Evolutionary conservation across 441 rosid genomes (phyloP), one percentile per base, ranked within the genome.

Genomic region (Euphorbia celastroides): DNA sequence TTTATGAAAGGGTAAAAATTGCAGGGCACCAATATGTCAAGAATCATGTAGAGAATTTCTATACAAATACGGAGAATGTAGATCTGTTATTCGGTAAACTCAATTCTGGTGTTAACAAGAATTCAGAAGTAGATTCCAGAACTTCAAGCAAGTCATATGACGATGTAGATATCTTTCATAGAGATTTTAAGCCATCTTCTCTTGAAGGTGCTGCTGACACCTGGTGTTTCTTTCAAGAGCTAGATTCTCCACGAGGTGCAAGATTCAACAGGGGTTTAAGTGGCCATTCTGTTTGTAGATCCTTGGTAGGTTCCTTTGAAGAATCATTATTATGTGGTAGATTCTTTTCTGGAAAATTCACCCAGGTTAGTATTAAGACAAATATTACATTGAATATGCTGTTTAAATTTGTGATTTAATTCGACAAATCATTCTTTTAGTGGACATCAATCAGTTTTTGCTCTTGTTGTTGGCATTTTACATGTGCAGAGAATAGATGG

Each of bases 221-320:
- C 72, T 80, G 81, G 81, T 72, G 77, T 27, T 51, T 73, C 25
- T 71, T 66, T 60, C 83, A 67, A 69, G 92, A 84, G 63, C 67
- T 87, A 57, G 65, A 78, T 72, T 78, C 88, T 60, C 78, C 89
- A 65, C 86, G 81, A 61, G 77, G 88, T 65, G 73, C 68, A 69
- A 83, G 83, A 70, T 84, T 79, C 63, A 10, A 62, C 62, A 87
- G 90, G 74, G 83, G 96, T 79, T 83, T 89, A 76, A 84, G 90
- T 75, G 87, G 93, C 66, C 86, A 80, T 44, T 84, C 94, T 31
- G 80, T 87, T 58, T 79, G 88, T 75, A 85, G 96, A 80, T 87
- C 98, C 69, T 75, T 93, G 84, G 92, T 93, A 73, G 98, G 98
- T 83, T 93, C 98, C 30, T 93, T 93, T 65, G 98, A 93, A 83